Evolutionary conservation across 2,329 filamentous ascomycete genomes (phyloP).

Genomic region (Juglanconis sp.): DNA sequence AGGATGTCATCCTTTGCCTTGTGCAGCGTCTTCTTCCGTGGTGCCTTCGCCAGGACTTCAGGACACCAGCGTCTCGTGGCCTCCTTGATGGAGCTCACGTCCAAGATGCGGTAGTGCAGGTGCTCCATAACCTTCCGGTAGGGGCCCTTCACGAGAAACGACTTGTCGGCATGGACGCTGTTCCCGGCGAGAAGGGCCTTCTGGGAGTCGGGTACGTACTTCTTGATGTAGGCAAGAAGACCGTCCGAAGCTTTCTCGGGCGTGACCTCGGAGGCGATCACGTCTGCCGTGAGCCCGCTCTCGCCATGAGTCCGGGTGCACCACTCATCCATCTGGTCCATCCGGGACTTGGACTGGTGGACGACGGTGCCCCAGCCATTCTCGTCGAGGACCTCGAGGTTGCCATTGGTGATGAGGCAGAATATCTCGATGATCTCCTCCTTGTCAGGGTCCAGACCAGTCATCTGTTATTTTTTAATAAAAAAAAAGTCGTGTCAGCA

Average conservation of each 20-base stretch:
- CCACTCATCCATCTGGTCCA: slow-evolving; percentile 85
- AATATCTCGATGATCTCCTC: slow-evolving; percentile 90
- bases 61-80: slow-evolving; percentile 78
- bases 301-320: slow-evolving; percentile 75
- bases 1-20: slow-evolving; percentile 85
- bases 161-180: slow-evolving; percentile 84
- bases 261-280: slow-evolving; percentile 69
- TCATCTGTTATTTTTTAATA: slow-evolving; percentile 83
- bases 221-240: slow-evolving; percentile 75
- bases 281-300: slow-evolving; percentile 77
- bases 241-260: slow-evolving; percentile 67
- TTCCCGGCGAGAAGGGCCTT: slow-evolving; percentile 82
- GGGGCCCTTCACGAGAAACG: slow-evolving; percentile 72
- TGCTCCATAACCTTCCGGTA: slow-evolving; percentile 72
- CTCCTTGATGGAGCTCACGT: slow-evolving; percentile 92
- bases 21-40: slow-evolving; percentile 73
- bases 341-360: slow-evolving; percentile 65
- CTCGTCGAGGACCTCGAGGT: slow-evolving; percentile 72
- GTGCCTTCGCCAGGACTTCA: slow-evolving; percentile 58
- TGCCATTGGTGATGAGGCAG: slow-evolving; percentile 82
- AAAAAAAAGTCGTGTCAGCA: too few species aligned
- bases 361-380: slow-evolving; percentile 78
- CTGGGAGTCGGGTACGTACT: slow-evolving; percentile 62
- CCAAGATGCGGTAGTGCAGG: slow-evolving; percentile 85
- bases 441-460: slow-evolving; percentile 71